phyloP scores from a whole-genome alignment of 352 stramenopile species.

The Phytophthora pinifolia region DNA sequence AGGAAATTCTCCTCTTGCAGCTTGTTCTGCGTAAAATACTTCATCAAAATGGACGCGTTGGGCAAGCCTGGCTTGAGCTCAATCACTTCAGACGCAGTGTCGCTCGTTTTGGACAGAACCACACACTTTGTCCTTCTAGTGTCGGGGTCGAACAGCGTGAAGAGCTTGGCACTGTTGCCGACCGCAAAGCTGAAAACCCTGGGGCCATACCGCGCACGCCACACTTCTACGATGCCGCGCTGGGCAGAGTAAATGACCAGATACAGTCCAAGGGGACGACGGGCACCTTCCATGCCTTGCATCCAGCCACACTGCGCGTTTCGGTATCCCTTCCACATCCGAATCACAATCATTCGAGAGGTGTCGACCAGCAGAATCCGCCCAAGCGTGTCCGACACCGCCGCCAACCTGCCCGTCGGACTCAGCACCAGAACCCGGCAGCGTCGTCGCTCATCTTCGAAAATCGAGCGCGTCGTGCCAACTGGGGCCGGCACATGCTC shows the following conservation, averaged over 20 bases:
- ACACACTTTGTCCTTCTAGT: slow-evolving; percentile 51
- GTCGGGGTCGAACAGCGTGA: slow-evolving; percentile 48
- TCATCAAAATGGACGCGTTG: slow-evolving; percentile 67
- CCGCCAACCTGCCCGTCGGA: slow-evolving; percentile 65
- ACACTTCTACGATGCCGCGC: slow-evolving; percentile 83
- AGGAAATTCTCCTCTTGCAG: slow-evolving; percentile 87
- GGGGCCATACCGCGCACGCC: slow-evolving; percentile 74
- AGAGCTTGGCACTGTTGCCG: slow-evolving; percentile 64
- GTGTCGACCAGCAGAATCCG: slow-evolving; percentile 80
- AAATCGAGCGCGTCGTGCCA: slow-evolving; percentile 45
- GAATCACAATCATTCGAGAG: slow-evolving; percentile 75
- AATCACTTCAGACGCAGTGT: slow-evolving; percentile 50
- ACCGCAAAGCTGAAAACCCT: slow-evolving; percentile 75
- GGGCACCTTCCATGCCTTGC: slow-evolving; percentile 57
- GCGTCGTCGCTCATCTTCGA: slow-evolving; percentile 62
- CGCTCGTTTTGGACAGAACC: slow-evolving; percentile 40
- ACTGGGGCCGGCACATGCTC: slow-evolving; percentile 76
- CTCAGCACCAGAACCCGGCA: slow-evolving; percentile 66
- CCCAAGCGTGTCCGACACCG: slow-evolving; percentile 74
- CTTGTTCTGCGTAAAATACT: slow-evolving; percentile 87
- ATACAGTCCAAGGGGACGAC: slow-evolving; percentile 59
- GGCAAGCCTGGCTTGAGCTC: slow-evolving; percentile 55
- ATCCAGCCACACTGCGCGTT: slow-evolving; percentile 85
- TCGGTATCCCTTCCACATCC: slow-evolving; percentile 89
- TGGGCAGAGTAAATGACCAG: slow-evolving; percentile 86